Evolutionary conservation across 768 basidiomycete genomes (phyloP).

Genomic region (Suillus americanus): DNA sequence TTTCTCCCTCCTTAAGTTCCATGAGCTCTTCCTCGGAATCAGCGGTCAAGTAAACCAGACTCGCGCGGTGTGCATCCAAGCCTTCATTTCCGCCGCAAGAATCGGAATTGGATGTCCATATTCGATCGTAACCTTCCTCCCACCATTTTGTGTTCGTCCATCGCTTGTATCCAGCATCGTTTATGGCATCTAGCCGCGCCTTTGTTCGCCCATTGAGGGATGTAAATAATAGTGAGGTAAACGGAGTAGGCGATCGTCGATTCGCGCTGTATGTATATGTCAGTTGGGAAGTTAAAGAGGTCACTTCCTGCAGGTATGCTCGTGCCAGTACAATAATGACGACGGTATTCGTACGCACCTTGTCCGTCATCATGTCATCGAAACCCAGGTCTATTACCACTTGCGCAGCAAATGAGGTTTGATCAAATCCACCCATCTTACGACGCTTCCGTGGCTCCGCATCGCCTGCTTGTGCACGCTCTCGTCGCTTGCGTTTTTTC

Average conservation of each 20-base stretch:
- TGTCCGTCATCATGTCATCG: conserved; percentile 90
- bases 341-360: conserved; percentile 48
- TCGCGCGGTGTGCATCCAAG: conserved; percentile 38
- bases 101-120: conserved; percentile 49
- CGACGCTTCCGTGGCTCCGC: conserved; percentile 34
- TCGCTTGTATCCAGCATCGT: conserved; percentile 67
- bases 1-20: conserved; percentile 81
- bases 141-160: conserved; percentile 89
- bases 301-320: conserved; percentile 67
- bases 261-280: conserved; percentile 92
- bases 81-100: conserved; percentile 6
- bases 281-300: conserved; percentile 85
- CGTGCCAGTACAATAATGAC: conserved; percentile 10
- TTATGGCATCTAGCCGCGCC: conserved; percentile 61
- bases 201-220: conserved; percentile 74
- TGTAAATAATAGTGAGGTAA: conserved; percentile 74
- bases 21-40: conserved; percentile 85
- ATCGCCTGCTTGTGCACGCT: conserved; percentile 60
- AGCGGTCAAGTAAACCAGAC: conserved; percentile 89
- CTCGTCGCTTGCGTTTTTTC: conserved; percentile 70
- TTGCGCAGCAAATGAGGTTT: conserved; percentile 51
- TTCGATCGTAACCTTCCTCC: conserved; percentile 66
- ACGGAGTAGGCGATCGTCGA: conserved; percentile 66
- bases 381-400: conserved; percentile 89
- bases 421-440: conserved; percentile 26